Base-by-base conservation (phyloP, 352 stramenopile genomes). In the Thraustotheca clavata region DNA sequence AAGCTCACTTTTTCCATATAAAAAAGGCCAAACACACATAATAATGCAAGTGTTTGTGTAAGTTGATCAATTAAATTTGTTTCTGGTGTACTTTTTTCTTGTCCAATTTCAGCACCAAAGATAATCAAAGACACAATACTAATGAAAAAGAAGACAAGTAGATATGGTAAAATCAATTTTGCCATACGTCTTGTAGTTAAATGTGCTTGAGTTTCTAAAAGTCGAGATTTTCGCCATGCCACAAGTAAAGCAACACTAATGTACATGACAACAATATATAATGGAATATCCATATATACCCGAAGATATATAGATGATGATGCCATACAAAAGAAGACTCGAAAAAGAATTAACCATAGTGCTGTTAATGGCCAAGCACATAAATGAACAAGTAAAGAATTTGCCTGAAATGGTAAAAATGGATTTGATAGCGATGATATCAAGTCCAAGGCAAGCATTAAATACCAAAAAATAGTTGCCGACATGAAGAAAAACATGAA, bases 401-500 rank as follows among this genome's bases (percentile, higher is more conserved):
- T 83, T 49, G 80, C 78, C 67, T 90, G 87, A 73, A 93, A 93
- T 7, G 84, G 84, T 49, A 93, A 65, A 70, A 93, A 93, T 66
- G 84, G 84, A 68, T 93, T 93, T 40, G 80, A 89, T 11, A 93
- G 73, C 67, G 84, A 93, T 69, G 89, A 91, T 67, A 93, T 91
- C 38, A 93, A 71, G 59, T 93, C 82, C 18, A 91, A 67, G 55
- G 84, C 82, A 27, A 93, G 70, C 84, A 93, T 93, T 67, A 93
- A 77, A 67, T 79, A 88, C 84, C 84, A 93, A 47, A 91, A 83
- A 26, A 82, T 91, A 32, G 77, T 61, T 16, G 84, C 74, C 40
- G 82, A 90, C 61, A 72, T 71, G 71, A 93, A 90, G 79, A 91
- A 93, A 65, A 90, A 87, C 54, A 78, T 74, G 66, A 73, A 76